Percentiles rank a stretch among this genome's conserved stretches.
Conservation (phyloP, 75 land plant species). For the Adiantum capillusveneris region DNA sequence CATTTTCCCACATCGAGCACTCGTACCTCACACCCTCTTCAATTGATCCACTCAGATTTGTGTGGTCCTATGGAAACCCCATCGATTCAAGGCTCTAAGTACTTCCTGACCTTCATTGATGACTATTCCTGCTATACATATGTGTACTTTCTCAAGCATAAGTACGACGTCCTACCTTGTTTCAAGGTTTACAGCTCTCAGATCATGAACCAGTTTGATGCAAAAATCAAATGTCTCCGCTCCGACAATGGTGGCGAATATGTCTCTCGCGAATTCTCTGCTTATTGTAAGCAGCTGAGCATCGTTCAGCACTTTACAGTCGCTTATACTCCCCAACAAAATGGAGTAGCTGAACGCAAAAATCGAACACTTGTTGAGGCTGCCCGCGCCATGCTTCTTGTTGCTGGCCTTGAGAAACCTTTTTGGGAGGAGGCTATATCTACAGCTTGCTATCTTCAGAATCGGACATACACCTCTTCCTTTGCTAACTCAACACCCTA, state of each 20-base stretch:
- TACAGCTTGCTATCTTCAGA: conserved; percentile 13
- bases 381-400: background rate
- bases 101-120: conserved; percentile 14
- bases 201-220: background rate
- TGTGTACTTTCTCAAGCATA: conserved; percentile 3
- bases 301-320: conserved; percentile 2
- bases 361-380: background rate
- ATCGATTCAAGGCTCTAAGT: background rate
- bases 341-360: conserved; percentile 4
- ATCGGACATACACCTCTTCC: too few relatives aligned
- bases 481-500: too few relatives aligned
- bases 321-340: conserved; percentile 14
- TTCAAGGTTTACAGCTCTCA: background rate
- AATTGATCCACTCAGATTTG: conserved; percentile 9
- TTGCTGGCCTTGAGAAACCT: background rate
- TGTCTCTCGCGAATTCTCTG: background rate
- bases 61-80: conserved; percentile 16
- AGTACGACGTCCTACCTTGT: background rate
- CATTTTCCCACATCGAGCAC: background rate
- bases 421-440: conserved; percentile 20
- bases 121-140: conserved; percentile 2
- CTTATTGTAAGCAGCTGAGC: conserved; percentile 5
- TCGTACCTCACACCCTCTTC: background rate
- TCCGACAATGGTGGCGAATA: conserved; percentile 6
- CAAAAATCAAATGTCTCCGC: background rate